Base-by-base conservation (phyloP, 1,139 yeast species). In the Geotrichum australiense region DNA sequence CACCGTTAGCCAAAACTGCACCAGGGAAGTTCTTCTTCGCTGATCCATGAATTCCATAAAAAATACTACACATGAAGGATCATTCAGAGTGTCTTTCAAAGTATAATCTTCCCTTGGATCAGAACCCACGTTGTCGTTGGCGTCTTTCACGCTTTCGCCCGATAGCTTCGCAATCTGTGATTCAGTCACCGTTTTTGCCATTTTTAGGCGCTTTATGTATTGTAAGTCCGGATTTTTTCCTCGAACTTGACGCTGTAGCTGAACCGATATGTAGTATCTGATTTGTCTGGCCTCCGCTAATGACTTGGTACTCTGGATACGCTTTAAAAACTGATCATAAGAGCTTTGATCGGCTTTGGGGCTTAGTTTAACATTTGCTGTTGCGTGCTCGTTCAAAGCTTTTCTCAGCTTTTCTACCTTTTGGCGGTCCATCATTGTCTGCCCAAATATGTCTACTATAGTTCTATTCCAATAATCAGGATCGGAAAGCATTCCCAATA, bases 391-490 rank as follows among this genome's bases (percentile, higher is more conserved):
- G 48, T 79, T 81, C 36, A 89, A 66, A 0, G 84, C 85, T 14
- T 74, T 76, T 47, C 94, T 66, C 14, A 87, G 69, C 50, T 77
- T 75, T 49, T 80, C 76, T 0, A 87, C 94, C 54, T 84, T 87
- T 30, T 74, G 75, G 48, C 89, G 69, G 53, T 86, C 93, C 49
- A 78, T 78, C 54, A 89, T 66, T 20, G 80, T 74, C 24, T 73
- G 75, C 0, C 86, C 81, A 2, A 84, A 74, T 3, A 73, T 59
- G 41, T 74, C 73, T 5, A 79, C 78, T 15, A 86, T 70, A 40
- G 71, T 56, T 43, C 76, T 71, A 56, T 87, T 89, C 74, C 81
- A 81, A 48, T 78, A 82, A 56, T 86, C 94, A 1, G 91, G 76
- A 45, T 83, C 91, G 0, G 81, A 66, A 1, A 82, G 53, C 66